Evolutionary conservation across 257 asterid species (phyloP).

Genomic region (Solanum etuberosum): DNA sequence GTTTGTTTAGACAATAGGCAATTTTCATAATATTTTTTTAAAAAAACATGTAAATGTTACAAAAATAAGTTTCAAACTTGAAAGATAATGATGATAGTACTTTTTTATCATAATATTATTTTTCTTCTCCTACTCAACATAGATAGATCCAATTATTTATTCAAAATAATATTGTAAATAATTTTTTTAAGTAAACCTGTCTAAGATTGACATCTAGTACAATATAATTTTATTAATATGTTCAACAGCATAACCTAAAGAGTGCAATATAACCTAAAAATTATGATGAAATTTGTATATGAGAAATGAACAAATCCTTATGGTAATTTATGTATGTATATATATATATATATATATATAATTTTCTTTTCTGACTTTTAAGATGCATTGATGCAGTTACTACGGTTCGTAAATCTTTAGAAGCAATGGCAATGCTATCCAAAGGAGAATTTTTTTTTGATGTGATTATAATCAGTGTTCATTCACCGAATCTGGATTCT

Average conservation of each 20-base stretch:
- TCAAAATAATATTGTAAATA: background rate
- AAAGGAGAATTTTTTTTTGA: background rate
- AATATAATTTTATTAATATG: background rate
- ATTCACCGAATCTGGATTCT: background rate
- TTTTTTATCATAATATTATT: background rate
- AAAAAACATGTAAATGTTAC: background rate
- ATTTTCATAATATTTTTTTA: too few relatives aligned
- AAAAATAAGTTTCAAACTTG: too few relatives aligned
- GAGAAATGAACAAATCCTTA: background rate
- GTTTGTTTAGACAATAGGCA: background rate
- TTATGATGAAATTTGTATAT: background rate
- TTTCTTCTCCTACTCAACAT: background rate
- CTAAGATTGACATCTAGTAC: background rate
- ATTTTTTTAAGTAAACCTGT: background rate
- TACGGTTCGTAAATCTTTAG: background rate
- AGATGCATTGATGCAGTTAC: background rate
- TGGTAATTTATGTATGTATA: background rate
- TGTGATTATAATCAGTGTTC: background rate
- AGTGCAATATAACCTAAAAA: background rate
- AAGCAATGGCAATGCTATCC: background rate
- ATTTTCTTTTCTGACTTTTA: background rate
- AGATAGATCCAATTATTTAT: background rate
- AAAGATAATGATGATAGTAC: background rate
- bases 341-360: background rate
- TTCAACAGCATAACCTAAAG: background rate